Base-by-base conservation (phyloP, 305 asterid species). In the Solanum hybrid region DNA sequence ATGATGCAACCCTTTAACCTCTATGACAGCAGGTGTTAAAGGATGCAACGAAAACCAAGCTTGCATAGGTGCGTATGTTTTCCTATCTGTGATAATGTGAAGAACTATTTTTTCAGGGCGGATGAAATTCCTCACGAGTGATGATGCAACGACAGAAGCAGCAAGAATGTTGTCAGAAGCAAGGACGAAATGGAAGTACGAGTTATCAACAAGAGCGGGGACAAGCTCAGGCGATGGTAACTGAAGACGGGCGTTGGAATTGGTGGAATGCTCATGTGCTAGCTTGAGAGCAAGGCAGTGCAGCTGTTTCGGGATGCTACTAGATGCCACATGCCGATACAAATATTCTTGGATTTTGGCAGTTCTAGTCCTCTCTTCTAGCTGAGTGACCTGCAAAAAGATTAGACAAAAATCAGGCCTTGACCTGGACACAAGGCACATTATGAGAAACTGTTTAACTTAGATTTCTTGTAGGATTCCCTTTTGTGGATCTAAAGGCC, bases 1-100 rank as follows among this genome's bases (percentile, higher is more conserved):
- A 78, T 97, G 99, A 89, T 95, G 98, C 94, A 96, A 82, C 26
- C 94, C 97, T 92, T 97, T 97, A 14, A 97, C 99, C 92, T 97
- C 99, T 12, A 95, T 91, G 86, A 96, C 91, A 34, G 98, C 98
- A 1, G 98, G 99, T 76, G 94, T 81, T 87, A 95, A 88, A 64
- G 97, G 94, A 91, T 96, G 97, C 91, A 97, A 90, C 0, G 99
- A 96, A 89, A 97, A 97, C 99, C 99, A 97, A 5, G 99, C 99
- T 91, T 95, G 98, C 99, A 97, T 97, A 7, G 99, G 98, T 51
- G 95, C 93, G 64, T 95, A 96, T 2, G 99, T 96, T 93, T 97
- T 97, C 86, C 90, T 93, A 38, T 97, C 99, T 8, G 99, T 97
- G 89, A 97, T 95, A 37, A 97, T 88, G 82, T 97, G 99, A 17